Evolutionary conservation across 2,329 filamentous ascomycete genomes (phyloP).

Genomic region (Dothideomycetes sp.): DNA sequence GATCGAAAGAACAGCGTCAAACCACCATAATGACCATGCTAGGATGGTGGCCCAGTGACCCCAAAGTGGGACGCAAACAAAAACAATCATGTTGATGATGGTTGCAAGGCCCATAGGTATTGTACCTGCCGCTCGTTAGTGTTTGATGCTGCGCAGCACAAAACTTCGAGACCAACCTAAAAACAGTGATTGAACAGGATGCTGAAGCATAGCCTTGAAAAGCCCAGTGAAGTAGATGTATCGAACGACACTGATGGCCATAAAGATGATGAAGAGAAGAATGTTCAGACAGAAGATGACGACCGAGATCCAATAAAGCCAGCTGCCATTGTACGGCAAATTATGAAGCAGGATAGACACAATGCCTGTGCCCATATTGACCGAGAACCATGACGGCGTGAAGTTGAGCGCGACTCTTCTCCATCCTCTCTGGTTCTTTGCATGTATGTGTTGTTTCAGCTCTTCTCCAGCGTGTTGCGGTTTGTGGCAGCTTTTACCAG

Average conservation of each 20-base stretch:
- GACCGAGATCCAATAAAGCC: slow-evolving; percentile 51
- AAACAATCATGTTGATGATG: slow-evolving; percentile 21
- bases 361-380: slow-evolving; percentile 55
- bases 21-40: slow-evolving; percentile 20
- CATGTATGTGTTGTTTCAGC: slow-evolving; percentile 1
- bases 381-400: slow-evolving; percentile 21
- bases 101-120: slow-evolving; percentile 25
- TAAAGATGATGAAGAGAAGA: slow-evolving; percentile 47
- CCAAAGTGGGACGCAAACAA: slow-evolving; percentile 23
- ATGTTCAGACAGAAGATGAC: slow-evolving; percentile 53
- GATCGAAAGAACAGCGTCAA: slow-evolving; percentile 16
- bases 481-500: slow-evolving; percentile 5
- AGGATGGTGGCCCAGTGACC: slow-evolving; percentile 16
- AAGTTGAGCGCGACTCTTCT: slow-evolving; percentile 7
- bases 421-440: slow-evolving; percentile 5
- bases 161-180: slow-evolving; percentile 32
- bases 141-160: slow-evolving; percentile 1
- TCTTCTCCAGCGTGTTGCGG: slow-evolving; percentile 6
- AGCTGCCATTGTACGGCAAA: slow-evolving; percentile 50
- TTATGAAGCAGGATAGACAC: slow-evolving; percentile 53
- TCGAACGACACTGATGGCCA: slow-evolving; percentile 46
- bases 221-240: slow-evolving; percentile 59
- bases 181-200: slow-evolving; percentile 60
- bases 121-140: slow-evolving; percentile 17
- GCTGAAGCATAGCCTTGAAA: slow-evolving; percentile 55